These are phyloP conservation scores for Scheffersomyces cryptocercus DNA, from an alignment of 1,139 yeast species.

Conservation along the genomic window DNA sequence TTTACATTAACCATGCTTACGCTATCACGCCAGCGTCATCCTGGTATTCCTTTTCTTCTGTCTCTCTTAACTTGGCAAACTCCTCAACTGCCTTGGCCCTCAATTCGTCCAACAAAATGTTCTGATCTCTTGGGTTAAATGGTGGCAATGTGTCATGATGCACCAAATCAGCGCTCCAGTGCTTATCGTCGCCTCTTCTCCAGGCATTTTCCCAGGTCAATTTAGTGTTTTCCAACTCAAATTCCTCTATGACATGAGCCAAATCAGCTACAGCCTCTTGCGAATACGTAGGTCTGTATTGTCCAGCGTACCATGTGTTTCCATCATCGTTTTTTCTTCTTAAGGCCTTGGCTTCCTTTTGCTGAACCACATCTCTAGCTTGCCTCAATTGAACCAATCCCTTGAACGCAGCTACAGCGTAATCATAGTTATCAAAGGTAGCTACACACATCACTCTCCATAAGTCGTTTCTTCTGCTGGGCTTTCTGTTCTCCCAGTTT, in stretches of 20 bases:
- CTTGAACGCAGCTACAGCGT: slow-evolving; percentile 73
- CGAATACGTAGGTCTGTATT: slow-evolving; percentile 84
- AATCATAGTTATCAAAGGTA: slow-evolving; percentile 60
- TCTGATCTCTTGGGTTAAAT: slow-evolving; percentile 65
- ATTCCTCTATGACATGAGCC: slow-evolving; percentile 66
- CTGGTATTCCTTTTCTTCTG: slow-evolving; percentile 7
- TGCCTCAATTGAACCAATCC: slow-evolving; percentile 73
- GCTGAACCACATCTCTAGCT: slow-evolving; percentile 63
- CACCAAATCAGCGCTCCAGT: slow-evolving; percentile 62
- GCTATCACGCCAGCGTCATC: slow-evolving; percentile 4
- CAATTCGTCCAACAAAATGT: slow-evolving; percentile 60
- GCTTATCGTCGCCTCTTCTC: slow-evolving; percentile 75
- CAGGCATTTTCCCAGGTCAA: slow-evolving; percentile 83
- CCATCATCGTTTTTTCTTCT: slow-evolving; percentile 77
- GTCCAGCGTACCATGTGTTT: slow-evolving; percentile 82
- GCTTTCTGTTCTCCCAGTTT: slow-evolving; percentile 86
- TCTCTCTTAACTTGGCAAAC: slow-evolving; percentile 26
- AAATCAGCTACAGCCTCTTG: slow-evolving; percentile 94
- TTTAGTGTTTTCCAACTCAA: slow-evolving; percentile 49
- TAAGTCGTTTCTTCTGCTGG: slow-evolving; percentile 76
- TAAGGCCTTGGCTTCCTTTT: slow-evolving; percentile 63
- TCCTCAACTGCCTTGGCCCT: slow-evolving; percentile 43
- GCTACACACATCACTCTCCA: slow-evolving; percentile 94
- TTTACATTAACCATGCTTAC: slow-evolving; percentile 9
- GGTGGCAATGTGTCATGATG: slow-evolving; percentile 61